Percentiles rank a stretch among this genome's conserved stretches.
phyloP scores from a whole-genome alignment of 1,284 basidiomycete species.

The Meira nashicola region DNA sequence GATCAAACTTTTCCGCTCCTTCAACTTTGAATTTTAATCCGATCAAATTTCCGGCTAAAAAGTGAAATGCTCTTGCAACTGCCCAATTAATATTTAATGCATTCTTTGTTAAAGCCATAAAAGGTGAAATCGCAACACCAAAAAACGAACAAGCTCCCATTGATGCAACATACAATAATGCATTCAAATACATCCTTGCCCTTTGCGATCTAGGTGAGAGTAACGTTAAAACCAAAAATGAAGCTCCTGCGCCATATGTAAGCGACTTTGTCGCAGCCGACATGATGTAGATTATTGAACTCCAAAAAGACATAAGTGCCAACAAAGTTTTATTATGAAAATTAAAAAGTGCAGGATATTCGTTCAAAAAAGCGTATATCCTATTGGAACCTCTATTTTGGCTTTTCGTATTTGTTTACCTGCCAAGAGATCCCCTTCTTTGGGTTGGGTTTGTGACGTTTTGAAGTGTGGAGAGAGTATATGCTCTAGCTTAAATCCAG shows the following conservation, averaged over 20 bases:
- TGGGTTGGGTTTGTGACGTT: too few relatives aligned
- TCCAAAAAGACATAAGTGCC: conserved; percentile 8
- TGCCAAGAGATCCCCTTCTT: too few relatives aligned
- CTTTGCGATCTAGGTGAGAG: conserved; percentile 37
- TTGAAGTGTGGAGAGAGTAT: too few relatives aligned
- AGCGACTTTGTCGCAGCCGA: conserved; percentile 32
- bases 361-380: too few relatives aligned
- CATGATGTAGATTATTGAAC: conserved; percentile 24
- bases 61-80: conserved; percentile 80
- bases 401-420: too few relatives aligned
- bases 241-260: conserved; percentile 25
- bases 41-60: conserved; percentile 63
- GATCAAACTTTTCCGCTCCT: conserved; percentile 71
- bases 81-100: conserved; percentile 78
- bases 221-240: conserved; percentile 36
- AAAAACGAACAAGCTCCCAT: conserved; percentile 70
- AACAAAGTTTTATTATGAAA: not conserved
- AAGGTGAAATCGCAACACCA: conserved; percentile 69
- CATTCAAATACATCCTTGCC: conserved; percentile 44
- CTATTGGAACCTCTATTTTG: too few relatives aligned
- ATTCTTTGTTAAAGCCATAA: conserved; percentile 65
- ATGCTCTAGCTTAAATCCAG: too few relatives aligned
- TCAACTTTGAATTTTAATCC: conserved; percentile 74
- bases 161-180: conserved; percentile 66
- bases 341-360: not conserved